These are phyloP conservation scores for Fragilaria radians DNA, from an alignment of 108 stramenopile species.

Conservation along the genomic window DNA sequence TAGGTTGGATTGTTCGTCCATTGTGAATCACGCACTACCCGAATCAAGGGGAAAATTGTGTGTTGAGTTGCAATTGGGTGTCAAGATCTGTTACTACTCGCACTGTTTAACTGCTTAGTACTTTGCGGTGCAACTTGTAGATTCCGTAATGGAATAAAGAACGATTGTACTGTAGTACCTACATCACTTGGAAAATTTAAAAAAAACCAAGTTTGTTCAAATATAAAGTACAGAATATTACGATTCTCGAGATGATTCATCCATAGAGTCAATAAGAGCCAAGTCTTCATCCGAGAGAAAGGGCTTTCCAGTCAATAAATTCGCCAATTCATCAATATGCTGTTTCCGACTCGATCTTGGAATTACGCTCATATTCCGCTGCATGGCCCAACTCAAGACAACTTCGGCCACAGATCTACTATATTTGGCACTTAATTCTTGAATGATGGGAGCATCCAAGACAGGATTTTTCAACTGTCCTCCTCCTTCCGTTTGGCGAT, in stretches of 20 bases:
- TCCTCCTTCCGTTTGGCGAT: too few species aligned
- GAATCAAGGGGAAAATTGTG: too few species aligned
- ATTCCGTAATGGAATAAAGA: neutral
- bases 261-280: slow-evolving; percentile 26
- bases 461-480: slow-evolving; percentile 25
- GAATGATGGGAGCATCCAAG: slow-evolving; percentile 10
- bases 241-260: neutral
- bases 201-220: slow-evolving; percentile 1
- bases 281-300: slow-evolving; percentile 33
- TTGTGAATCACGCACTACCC: too few species aligned
- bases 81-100: too few species aligned
- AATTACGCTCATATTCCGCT: slow-evolving; percentile 45
- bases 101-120: too few species aligned
- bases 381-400: slow-evolving; percentile 44
- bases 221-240: neutral
- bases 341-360: slow-evolving; percentile 33
- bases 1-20: too few species aligned
- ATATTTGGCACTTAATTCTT: slow-evolving; percentile 19
- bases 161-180: neutral
- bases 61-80: too few species aligned
- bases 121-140: too few species aligned
- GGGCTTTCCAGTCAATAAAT: slow-evolving; percentile 8
- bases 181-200: neutral
- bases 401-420: slow-evolving; percentile 34
- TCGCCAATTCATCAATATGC: slow-evolving; percentile 36